A percentile compares a stretch with the other conserved stretches of the same genome.
phyloP scores from a whole-genome alignment of 345 rosid species.

The Euphorbia tirucalli region DNA sequence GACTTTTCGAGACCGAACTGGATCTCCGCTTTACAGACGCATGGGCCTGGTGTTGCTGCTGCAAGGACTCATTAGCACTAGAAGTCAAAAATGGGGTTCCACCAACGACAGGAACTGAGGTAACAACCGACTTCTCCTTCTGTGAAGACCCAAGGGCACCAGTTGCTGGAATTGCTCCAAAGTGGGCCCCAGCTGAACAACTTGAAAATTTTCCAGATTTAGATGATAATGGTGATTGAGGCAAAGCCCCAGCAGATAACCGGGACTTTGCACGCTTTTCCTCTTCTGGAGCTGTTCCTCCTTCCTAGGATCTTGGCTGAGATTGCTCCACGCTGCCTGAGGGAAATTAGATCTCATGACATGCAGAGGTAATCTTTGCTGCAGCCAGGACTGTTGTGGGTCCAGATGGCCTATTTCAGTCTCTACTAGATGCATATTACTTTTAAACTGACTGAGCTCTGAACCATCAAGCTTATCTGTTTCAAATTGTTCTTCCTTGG shows the following conservation, averaged over 20 bases:
- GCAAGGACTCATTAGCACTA: slow-evolving; percentile 76
- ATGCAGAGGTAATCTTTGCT: slow-evolving; percentile 57
- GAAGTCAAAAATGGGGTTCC: slow-evolving; percentile 67
- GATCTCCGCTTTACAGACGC: slow-evolving; percentile 62
- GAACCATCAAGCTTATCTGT: slow-evolving; percentile 56
- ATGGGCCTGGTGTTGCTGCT: slow-evolving; percentile 68
- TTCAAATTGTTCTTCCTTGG: slow-evolving; percentile 81
- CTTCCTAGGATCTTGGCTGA: slow-evolving; percentile 64
- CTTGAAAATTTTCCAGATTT: slow-evolving; percentile 95
- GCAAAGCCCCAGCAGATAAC: slow-evolving; percentile 67
- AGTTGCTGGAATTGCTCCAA: slow-evolving; percentile 57
- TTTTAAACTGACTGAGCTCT: slow-evolving; percentile 44
- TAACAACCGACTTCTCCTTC: slow-evolving; percentile 68
- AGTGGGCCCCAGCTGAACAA: slow-evolving; percentile 78
- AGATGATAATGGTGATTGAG: slow-evolving; percentile 90
- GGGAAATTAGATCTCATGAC: slow-evolving; percentile 52
- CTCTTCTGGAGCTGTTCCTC: slow-evolving; percentile 78
- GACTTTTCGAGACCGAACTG: slow-evolving; percentile 70
- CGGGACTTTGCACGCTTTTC: slow-evolving; percentile 86
- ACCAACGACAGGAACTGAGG: slow-evolving; percentile 62
- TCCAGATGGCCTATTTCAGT: slow-evolving; percentile 60
- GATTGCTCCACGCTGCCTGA: slow-evolving; percentile 74
- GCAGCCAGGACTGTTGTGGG: slow-evolving; percentile 51
- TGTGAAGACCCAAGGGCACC: slow-evolving; percentile 53
- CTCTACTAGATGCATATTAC: slow-evolving; percentile 48